Conservation (phyloP, 352 stramenopile species). For the Globisporangium mamillatum region DNA sequence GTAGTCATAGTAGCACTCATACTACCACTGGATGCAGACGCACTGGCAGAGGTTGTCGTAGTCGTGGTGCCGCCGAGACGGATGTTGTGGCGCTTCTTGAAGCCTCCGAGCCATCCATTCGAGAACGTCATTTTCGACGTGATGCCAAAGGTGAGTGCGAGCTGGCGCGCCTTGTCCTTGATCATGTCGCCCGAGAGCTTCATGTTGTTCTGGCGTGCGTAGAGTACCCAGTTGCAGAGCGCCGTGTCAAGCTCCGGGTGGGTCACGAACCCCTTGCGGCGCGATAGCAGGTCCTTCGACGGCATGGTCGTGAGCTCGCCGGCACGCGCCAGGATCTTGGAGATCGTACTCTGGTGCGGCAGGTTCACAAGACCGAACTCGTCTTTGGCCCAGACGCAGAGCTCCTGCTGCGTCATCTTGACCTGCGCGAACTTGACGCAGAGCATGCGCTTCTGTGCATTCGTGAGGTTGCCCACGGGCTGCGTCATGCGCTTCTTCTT, state of each 20-base stretch:
- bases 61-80: constrained; percentile 29
- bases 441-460: constrained; percentile 55
- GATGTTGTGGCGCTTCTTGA: constrained; percentile 68
- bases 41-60: not conserved
- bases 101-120: constrained; percentile 61
- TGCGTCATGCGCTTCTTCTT: constrained; percentile 45
- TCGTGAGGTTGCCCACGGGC: constrained; percentile 59
- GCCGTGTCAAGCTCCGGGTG: constrained; percentile 58
- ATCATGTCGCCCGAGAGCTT: constrained; percentile 64
- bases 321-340: constrained; percentile 50
- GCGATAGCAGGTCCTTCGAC: constrained; percentile 34
- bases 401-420: constrained; percentile 64
- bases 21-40: not conserved
- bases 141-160: constrained; percentile 41
- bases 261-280: constrained; percentile 41
- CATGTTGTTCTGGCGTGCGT: constrained; percentile 37
- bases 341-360: constrained; percentile 63
- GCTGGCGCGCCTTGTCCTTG: constrained; percentile 46
- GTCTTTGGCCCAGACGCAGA: constrained; percentile 55
- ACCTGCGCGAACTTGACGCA: constrained; percentile 55
- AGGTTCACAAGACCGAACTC: constrained; percentile 57
- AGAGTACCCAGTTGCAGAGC: constrained; percentile 62
- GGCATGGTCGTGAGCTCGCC: constrained; percentile 49
- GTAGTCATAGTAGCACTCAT: not conserved
- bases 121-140: constrained; percentile 51